phyloP scores from a whole-genome alignment of 805 yeast species.

The Zygosaccharomyces pseudorouxii region DNA sequence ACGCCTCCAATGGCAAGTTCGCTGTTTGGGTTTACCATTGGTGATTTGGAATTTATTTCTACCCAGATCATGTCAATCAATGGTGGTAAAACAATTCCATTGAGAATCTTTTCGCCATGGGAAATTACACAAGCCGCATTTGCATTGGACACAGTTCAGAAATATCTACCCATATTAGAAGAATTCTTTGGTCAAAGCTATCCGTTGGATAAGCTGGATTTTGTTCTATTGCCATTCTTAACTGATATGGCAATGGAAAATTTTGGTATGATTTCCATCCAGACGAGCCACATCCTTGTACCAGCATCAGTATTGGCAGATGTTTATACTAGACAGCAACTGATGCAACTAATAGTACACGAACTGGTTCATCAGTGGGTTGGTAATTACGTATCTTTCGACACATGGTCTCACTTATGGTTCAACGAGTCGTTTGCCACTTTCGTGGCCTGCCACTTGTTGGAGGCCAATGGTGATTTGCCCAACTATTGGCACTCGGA shows the following conservation, averaged over 20 bases:
- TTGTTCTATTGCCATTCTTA: constrained; percentile 64
- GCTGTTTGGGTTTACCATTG: constrained; percentile 62
- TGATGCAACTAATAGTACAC: constrained; percentile 60
- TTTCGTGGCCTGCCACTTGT: constrained; percentile 52
- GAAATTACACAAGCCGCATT: constrained; percentile 44
- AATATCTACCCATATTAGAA: constrained; percentile 47
- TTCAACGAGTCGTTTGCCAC: constrained; percentile 77
- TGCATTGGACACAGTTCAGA: constrained; percentile 46
- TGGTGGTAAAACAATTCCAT: constrained; percentile 36
- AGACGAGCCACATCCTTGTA: constrained; percentile 46
- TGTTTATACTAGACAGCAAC: constrained; percentile 29
- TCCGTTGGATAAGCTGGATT: constrained; percentile 62
- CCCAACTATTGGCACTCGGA: constrained; percentile 23
- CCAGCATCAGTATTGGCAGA: constrained; percentile 33
- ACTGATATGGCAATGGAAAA: constrained; percentile 81
- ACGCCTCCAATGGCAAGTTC: constrained; percentile 62
- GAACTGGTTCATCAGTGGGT: constrained; percentile 79
- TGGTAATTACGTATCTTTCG: constrained; percentile 64
- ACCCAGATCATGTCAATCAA: constrained; percentile 29
- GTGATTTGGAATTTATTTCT: constrained; percentile 57
- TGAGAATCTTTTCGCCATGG: constrained; percentile 51
- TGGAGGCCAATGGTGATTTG: constrained; percentile 31
- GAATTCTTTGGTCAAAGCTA: constrained; percentile 41
- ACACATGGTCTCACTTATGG: constrained; percentile 67
- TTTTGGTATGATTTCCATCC: constrained; percentile 62